These are phyloP conservation scores for Furcasterigmium sp. DNA, from an alignment of 2,329 filamentous ascomycete genomes.

Conservation along the genomic window DNA sequence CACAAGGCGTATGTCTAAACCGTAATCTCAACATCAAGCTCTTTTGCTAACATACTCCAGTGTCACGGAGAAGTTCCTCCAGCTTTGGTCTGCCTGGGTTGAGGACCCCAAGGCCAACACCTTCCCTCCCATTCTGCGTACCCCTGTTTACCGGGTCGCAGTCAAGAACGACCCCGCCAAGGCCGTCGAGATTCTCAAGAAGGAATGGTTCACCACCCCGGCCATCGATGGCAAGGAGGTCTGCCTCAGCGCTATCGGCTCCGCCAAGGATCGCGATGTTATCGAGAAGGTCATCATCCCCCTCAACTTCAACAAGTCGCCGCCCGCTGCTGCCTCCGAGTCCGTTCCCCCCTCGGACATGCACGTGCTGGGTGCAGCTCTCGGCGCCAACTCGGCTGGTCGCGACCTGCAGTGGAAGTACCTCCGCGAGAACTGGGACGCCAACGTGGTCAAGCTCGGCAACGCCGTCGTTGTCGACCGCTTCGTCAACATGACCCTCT, in stretches of 20 bases:
- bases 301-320: constrained; percentile 71
- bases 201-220: constrained; percentile 77
- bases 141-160: constrained; percentile 73
- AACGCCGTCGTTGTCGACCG: constrained; percentile 89
- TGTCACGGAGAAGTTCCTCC: constrained; percentile 66
- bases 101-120: constrained; percentile 61
- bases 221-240: constrained; percentile 91
- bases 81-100: constrained; percentile 76
- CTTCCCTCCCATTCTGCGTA: constrained; percentile 77
- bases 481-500: constrained; percentile 73
- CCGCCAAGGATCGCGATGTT: constrained; percentile 62
- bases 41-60: constrained; percentile 28
- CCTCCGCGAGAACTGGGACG: constrained; percentile 77
- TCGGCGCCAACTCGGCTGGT: constrained; percentile 68
- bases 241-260: constrained; percentile 69
- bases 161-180: constrained; percentile 65
- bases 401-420: constrained; percentile 79
- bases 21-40: neutral
- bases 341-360: constrained; percentile 82
- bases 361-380: constrained; percentile 70
- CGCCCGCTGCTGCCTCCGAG: constrained; percentile 40
- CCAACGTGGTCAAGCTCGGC: constrained; percentile 63
- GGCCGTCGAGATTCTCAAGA: constrained; percentile 69
- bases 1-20: constrained; percentile 61
- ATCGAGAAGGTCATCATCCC: constrained; percentile 60